Conservation (phyloP, 306 rosid genomes). For the Cucurbita maxima region DNA sequence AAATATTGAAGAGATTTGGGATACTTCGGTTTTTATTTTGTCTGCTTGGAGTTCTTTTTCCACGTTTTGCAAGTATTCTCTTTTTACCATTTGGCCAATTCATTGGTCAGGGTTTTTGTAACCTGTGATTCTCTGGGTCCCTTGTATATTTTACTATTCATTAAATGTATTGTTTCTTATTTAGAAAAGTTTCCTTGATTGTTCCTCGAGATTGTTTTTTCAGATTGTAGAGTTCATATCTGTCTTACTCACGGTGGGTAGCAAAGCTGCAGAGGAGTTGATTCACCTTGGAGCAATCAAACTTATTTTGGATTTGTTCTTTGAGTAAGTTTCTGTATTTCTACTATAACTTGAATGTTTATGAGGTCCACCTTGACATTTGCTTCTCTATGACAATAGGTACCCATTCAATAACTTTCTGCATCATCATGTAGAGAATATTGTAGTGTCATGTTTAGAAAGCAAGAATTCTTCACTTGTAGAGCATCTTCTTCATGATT, state of each 20-base stretch:
- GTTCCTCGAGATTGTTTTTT: conserved; percentile 11
- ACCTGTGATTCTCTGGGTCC: not conserved
- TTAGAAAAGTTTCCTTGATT: not conserved
- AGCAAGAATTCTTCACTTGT: conserved; percentile 65
- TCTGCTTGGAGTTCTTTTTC: not conserved
- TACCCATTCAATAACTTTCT: conserved; percentile 92
- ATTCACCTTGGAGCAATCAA: conserved; percentile 69
- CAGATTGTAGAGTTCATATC: conserved; percentile 92
- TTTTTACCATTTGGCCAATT: not conserved
- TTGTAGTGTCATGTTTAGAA: conserved; percentile 71
- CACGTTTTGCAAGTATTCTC: not conserved
- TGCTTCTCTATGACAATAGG: conserved; percentile 30
- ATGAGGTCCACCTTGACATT: conserved; percentile 17
- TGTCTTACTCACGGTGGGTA: conserved; percentile 67
- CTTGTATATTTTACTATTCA: not conserved
- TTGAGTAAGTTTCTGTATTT: conserved; percentile 49
- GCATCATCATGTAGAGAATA: conserved; percentile 84
- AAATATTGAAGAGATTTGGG: not conserved
- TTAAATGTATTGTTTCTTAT: not conserved
- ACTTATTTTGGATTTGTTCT: conserved; percentile 65
- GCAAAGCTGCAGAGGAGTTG: conserved; percentile 89
- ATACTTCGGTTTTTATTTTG: not conserved
- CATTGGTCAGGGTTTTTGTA: not conserved
- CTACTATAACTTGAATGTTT: conserved; percentile 5
- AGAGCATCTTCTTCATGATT: conserved; percentile 60